Percentiles rank a stretch among this genome's conserved stretches.
These are phyloP conservation scores for Pseudocercospora crystallina DNA, from an alignment of 2,329 filamentous ascomycete genomes.

Conservation along the genomic window DNA sequence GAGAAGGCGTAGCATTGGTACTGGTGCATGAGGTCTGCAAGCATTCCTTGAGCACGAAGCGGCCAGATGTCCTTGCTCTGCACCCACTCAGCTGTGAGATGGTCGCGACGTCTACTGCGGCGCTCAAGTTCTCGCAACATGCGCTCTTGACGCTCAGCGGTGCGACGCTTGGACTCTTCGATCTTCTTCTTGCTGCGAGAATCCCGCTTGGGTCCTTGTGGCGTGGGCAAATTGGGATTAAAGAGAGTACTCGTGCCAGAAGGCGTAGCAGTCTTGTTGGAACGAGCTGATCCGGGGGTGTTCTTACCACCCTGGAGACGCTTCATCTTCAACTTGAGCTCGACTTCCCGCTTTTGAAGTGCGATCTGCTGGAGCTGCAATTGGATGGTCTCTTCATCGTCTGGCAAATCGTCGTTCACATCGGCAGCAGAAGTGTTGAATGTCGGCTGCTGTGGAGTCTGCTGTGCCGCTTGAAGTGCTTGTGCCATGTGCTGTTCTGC, in stretches of 20 bases:
- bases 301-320: slow-evolving; percentile 32
- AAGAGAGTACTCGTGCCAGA: slow-evolving; percentile 22
- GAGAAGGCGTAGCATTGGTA: slow-evolving; percentile 36
- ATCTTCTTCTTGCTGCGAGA: slow-evolving; percentile 40
- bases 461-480: slow-evolving; percentile 22
- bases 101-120: slow-evolving; percentile 37
- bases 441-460: slow-evolving; percentile 23
- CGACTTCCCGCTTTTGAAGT: slow-evolving; percentile 38
- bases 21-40: slow-evolving; percentile 39
- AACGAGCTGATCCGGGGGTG: slow-evolving; percentile 19
- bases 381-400: slow-evolving; percentile 39
- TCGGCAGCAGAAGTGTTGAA: slow-evolving; percentile 16
- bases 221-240: slow-evolving; percentile 26
- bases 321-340: slow-evolving; percentile 38
- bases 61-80: slow-evolving; percentile 40
- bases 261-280: slow-evolving; percentile 19
- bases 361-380: slow-evolving; percentile 38
- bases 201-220: slow-evolving; percentile 34
- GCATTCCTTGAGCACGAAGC: slow-evolving; percentile 34
- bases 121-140: slow-evolving; percentile 39
- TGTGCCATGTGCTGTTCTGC: slow-evolving; percentile 33
- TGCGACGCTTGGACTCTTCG: slow-evolving; percentile 37
- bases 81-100: slow-evolving; percentile 40
- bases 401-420: slow-evolving; percentile 27
- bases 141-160: slow-evolving; percentile 38